Base-by-base conservation (phyloP, 1,284 basidiomycete species). In the Testicularia cyperi region DNA sequence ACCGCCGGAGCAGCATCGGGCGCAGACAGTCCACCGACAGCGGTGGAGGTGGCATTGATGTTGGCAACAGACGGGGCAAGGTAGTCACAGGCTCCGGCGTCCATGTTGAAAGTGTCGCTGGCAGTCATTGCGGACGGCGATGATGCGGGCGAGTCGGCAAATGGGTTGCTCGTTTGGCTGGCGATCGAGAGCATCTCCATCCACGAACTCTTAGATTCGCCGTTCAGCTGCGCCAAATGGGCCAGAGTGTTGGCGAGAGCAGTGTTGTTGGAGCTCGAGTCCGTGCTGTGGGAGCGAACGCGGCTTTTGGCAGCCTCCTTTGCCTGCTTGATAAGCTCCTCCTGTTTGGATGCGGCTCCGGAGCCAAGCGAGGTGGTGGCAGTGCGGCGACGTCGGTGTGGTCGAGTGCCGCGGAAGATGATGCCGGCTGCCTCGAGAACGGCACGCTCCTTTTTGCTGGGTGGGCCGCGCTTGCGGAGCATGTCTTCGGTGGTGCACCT, bases 401-500 rank as follows among this genome's bases (percentile, higher is more conserved):
- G 58, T n/a, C 58, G 24, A 7, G 58, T 62, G 3, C 58, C 58
- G 4, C 58, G 46, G 41, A 62, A 62, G 47, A 62, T 55, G 41
- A 62, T 62, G 20, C 58, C 52, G 6, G 58, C 58, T 22, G 58
- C 58, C 21, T 62, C 58, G 13, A 62, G 44, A 21, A 62, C 48
- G 19, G 58, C 58, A 6, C 52, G 39, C 38, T 62, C 58, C 45
- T 56, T 55, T 39, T 66, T 66, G 30, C 46, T 52, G 1, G 58
- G 64, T 6, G 64, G 64, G 6, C 64, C 64, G 9, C 64, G 45
- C 44, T 66, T 66, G 4, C 64, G 36, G 13, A 66, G 47, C 47
- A 62, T 56, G 26, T 66, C 64, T 20, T 62, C 53, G 18, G 64
- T 66, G n/a, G 54, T 55, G 51, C 64, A 66, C 33, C 47, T 52